phyloP scores from a whole-genome alignment of 2,329 filamentous ascomycete genomes.

The Decorospora gaudefroyi region DNA sequence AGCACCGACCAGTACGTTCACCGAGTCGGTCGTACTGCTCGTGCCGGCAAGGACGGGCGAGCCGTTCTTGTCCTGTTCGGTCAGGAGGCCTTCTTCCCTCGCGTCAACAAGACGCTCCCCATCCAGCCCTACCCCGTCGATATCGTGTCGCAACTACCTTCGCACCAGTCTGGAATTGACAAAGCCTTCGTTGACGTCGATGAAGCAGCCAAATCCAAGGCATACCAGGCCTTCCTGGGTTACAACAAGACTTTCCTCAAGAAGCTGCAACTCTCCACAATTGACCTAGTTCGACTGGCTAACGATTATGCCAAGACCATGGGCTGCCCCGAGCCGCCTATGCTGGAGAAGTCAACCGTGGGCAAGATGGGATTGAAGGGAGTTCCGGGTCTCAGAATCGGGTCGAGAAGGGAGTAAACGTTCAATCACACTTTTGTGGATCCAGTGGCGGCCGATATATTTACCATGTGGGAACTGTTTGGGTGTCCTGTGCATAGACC shows the following conservation, averaged over 20 bases:
- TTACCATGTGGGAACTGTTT: conserved; percentile 6
- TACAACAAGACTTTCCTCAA: conserved; percentile 54
- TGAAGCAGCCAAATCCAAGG: conserved; percentile 49
- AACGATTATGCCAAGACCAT: conserved; percentile 53
- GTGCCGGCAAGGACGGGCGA: conserved; percentile 54
- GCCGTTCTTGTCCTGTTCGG: conserved; percentile 60
- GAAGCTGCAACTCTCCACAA: conserved; percentile 48
- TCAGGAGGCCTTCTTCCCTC: conserved; percentile 58
- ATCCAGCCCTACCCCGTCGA: conserved; percentile 56
- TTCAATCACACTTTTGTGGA: neutral
- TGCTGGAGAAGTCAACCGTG: conserved; percentile 52
- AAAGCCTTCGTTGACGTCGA: conserved; percentile 47
- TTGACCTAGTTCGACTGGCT: conserved; percentile 49
- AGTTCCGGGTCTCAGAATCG: conserved; percentile 48
- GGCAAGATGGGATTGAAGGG: conserved; percentile 57
- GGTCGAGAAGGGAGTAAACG: conserved; percentile 22
- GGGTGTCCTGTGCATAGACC: conserved; percentile 12
- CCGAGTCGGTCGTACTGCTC: conserved; percentile 51
- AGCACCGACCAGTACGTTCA: conserved; percentile 55
- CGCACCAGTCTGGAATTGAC: conserved; percentile 40
- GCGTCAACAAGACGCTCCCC: conserved; percentile 55
- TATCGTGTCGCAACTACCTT: conserved; percentile 45
- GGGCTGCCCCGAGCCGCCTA: conserved; percentile 53
- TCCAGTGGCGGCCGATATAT: neutral
- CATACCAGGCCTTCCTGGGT: conserved; percentile 55